Percentiles rank a stretch among this genome's conserved stretches.
Evolutionary conservation across 1,284 basidiomycete genomes (phyloP).

Genomic region (Cutaneotrichosporon dermatis): DNA sequence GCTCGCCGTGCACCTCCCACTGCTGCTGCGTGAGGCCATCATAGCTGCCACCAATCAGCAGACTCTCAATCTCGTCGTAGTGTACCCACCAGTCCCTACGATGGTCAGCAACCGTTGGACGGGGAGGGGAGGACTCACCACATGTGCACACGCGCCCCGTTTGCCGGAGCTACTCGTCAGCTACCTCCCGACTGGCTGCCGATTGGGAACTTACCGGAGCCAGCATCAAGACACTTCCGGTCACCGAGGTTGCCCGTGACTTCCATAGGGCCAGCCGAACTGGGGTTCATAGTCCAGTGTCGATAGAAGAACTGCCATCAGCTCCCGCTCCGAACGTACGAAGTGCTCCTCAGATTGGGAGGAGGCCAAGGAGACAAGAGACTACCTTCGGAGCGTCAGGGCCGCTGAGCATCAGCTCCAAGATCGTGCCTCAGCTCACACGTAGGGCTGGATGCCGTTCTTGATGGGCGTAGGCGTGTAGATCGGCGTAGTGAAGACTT

Average conservation of each 20-base stretch:
- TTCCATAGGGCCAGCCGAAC: not conserved
- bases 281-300: not conserved
- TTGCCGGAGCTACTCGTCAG: not conserved
- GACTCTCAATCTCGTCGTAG: not conserved
- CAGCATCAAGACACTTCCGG: conserved; percentile 1
- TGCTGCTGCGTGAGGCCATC: conserved; percentile 1
- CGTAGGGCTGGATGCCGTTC: not conserved
- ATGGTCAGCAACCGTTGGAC: too few relatives aligned
- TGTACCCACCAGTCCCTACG: too few relatives aligned
- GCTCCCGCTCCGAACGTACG: not conserved
- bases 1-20: not conserved
- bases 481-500: not conserved
- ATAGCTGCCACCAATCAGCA: not conserved
- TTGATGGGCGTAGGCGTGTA: not conserved
- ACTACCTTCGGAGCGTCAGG: not conserved
- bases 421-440: not conserved
- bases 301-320: conserved; percentile 1
- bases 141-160: not conserved
- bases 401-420: not conserved
- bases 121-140: not conserved
- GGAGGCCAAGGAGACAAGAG: too few relatives aligned
- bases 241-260: not conserved
- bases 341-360: not conserved
- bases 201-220: not conserved
- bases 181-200: not conserved